A percentile compares a stretch with the other conserved stretches of the same genome.
Conservation (phyloP, 108 stramenopile species). For the Pseudonitzschia multistriata region DNA sequence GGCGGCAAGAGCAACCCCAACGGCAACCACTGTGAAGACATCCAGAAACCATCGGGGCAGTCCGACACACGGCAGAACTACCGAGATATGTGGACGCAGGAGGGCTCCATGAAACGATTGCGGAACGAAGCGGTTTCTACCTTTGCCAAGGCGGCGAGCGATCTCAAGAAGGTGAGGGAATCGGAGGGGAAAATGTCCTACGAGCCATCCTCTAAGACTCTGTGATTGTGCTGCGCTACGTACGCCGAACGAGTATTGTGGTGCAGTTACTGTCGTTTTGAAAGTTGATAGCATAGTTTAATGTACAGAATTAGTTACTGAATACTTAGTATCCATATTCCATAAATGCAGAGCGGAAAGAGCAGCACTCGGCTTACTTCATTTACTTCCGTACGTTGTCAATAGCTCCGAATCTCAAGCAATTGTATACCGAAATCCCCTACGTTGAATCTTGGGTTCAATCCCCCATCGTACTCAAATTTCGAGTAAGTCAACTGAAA, state of each 20-base stretch:
- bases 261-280: no score
- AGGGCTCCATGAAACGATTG: neutral
- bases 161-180: conserved; percentile 1
- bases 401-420: conserved; percentile 55
- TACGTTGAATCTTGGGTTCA: conserved; percentile 31
- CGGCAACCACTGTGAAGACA: neutral
- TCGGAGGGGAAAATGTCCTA: neutral
- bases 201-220: no score
- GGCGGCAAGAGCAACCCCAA: neutral
- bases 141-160: conserved; percentile 12
- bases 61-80: neutral
- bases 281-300: no score
- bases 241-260: no score
- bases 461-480: conserved; percentile 61
- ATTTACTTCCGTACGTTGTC: no score
- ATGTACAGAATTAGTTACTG: no score
- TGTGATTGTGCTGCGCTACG: no score
- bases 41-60: neutral
- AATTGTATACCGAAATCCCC: conserved; percentile 48
- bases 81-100: conserved; percentile 4
- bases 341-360: no score
- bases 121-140: neutral
- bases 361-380: no score
- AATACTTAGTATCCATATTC: no score
- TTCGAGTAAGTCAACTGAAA: conserved; percentile 80